These are phyloP conservation scores for Sinapis alba DNA, from an alignment of 441 rosid species.

Conservation along the genomic window DNA sequence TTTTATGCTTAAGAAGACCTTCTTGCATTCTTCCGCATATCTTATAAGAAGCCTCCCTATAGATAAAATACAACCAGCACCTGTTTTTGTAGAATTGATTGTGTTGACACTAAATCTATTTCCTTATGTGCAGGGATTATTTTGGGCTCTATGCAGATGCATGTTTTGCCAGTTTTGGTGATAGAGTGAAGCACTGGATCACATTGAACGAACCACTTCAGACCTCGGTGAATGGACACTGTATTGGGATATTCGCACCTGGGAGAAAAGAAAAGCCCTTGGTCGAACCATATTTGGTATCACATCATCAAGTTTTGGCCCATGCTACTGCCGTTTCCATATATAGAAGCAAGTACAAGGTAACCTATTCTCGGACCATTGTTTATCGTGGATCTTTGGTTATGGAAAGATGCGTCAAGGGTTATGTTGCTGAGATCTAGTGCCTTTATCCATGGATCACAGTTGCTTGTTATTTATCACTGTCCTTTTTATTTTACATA, in stretches of 20 bases:
- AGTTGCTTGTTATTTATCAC: neutral
- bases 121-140: constrained; percentile 59
- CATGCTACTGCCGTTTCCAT: constrained; percentile 83
- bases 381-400: neutral
- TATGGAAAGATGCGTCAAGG: neutral
- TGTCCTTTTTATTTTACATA: constrained; percentile 4
- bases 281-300: constrained; percentile 78
- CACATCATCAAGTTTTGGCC: constrained; percentile 90
- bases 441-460: constrained; percentile 6
- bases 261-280: constrained; percentile 63
- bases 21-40: neutral
- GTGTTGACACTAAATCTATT: constrained; percentile 8
- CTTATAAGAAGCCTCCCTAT: neutral
- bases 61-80: neutral
- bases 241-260: constrained; percentile 77
- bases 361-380: constrained; percentile 16
- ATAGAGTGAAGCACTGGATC: constrained; percentile 88
- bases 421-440: constrained; percentile 2
- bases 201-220: constrained; percentile 94
- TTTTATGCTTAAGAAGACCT: constrained; percentile 4
- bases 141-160: constrained; percentile 84
- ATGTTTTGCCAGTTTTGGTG: constrained; percentile 88
- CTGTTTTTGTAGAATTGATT: neutral
- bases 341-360: constrained; percentile 77
- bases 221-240: constrained; percentile 77